Base-by-base conservation (phyloP, 2,329 filamentous ascomycete genomes). In the Escovopsis sp. region DNA sequence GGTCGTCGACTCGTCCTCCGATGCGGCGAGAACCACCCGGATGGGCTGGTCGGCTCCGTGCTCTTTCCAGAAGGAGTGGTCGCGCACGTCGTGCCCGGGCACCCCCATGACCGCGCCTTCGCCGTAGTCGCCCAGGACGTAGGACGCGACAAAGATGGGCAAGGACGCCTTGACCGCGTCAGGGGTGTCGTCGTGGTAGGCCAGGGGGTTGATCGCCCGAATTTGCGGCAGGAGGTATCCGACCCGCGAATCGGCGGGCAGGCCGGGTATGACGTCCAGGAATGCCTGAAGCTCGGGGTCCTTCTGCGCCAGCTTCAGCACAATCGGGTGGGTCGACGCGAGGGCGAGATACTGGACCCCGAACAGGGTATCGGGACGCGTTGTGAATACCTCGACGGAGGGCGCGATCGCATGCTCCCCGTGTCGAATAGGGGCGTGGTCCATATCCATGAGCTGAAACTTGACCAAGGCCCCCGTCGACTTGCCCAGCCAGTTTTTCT, bases 61-160 rank as follows among this genome's bases (percentile, higher is more conserved):
- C 45, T 78, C 67, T 51, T 72, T 77, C 82, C 85, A 94, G 57
- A 94, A 94, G 2, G 75, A 73, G 59, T 83, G 69, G 52, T 94
- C 87, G 41, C 85, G 73, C 4, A 70, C 56, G 59, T 94, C 87
- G 55, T 94, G 87, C 2, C 80, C 87, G 0, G 87, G 87, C 7
- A 94, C 87, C 36, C 87, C 87, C 86, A 94, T 94, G 2, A 94
- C 82, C 9, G 86, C 86, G 1, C 86, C 86, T 50, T 87, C 82
- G 12, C 86, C 85, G 51, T 93, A 91, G 54, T 87, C 83, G 26
- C 81, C 82, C 5, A 93, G 67, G 10, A 94, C 87, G 55, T 94
- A 94, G 0, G 85, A 80, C 9, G 87, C 85, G 19, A 85, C 82
- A 53, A 82, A 94, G 5, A 94, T 69, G 1, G 86, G 85, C 5